A percentile compares a stretch with the other conserved stretches of the same genome.
These are phyloP conservation scores for Juglanconis oblonga DNA, from an alignment of 2,329 filamentous ascomycete species.

Conservation along the genomic window DNA sequence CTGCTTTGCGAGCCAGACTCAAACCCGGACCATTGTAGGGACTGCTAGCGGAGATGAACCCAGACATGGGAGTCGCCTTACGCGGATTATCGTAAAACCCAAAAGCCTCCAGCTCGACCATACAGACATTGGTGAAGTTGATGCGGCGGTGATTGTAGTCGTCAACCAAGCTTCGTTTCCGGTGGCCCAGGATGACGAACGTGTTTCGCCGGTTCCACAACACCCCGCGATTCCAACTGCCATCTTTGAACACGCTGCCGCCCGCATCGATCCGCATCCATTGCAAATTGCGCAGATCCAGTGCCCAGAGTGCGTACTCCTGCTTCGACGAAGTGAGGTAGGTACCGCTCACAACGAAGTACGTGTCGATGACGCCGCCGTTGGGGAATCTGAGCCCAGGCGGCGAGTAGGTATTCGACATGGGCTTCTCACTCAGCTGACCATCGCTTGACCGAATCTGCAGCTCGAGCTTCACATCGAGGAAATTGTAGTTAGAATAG, in stretches of 20 bases:
- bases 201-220: conserved; percentile 91
- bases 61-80: conserved; percentile 72
- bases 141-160: conserved; percentile 98
- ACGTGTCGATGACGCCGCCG: conserved; percentile 89
- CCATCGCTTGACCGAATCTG: conserved; percentile 86
- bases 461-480: conserved; percentile 93
- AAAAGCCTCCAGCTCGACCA: conserved; percentile 96
- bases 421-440: conserved; percentile 78
- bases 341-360: conserved; percentile 96
- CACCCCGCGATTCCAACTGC: conserved; percentile 95
- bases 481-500: conserved; percentile 98
- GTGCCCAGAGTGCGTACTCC: conserved; percentile 94
- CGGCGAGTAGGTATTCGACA: conserved; percentile 83
- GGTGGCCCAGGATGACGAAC: conserved; percentile 92
- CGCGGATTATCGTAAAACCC: conserved; percentile 95
- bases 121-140: conserved; percentile 94
- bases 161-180: conserved; percentile 89
- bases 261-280: conserved; percentile 97
- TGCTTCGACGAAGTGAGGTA: conserved; percentile 98
- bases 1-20: conserved; percentile 57
- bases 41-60: conserved; percentile 79
- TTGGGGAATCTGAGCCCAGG: conserved; percentile 94
- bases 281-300: conserved; percentile 81
- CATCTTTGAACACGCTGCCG: conserved; percentile 89
- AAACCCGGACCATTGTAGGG: conserved; percentile 57